Conservation (phyloP, 371 early-diverging fungal species). For the Blastocladiella emersonii region DNA sequence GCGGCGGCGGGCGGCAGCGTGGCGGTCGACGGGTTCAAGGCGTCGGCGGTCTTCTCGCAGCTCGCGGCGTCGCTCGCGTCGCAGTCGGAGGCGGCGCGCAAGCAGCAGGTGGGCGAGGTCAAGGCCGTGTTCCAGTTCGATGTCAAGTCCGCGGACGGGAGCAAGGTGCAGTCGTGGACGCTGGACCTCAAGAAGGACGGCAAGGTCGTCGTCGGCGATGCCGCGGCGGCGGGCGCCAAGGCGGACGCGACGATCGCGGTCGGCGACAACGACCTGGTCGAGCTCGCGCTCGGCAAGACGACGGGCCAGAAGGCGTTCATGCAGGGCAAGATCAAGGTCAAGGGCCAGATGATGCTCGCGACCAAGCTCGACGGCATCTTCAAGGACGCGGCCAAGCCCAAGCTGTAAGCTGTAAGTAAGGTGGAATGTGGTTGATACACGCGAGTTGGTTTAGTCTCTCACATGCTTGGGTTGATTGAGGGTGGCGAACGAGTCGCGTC, state of each 20-base stretch:
- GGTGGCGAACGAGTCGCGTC: too few relatives aligned
- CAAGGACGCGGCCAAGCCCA: constrained; percentile 2
- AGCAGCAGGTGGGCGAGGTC: constrained; percentile 25
- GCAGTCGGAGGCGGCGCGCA: constrained; percentile 11
- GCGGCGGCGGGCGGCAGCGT: neutral
- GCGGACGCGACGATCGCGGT: constrained; percentile 49
- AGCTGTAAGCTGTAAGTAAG: neutral
- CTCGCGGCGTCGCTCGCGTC: constrained; percentile 13
- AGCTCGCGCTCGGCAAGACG: constrained; percentile 65
- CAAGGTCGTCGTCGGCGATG: constrained; percentile 12
- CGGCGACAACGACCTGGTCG: constrained; percentile 68
- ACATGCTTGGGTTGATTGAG: too few relatives aligned
- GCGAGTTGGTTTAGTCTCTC: too few relatives aligned
- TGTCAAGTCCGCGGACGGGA: constrained; percentile 35
- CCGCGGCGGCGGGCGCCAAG: constrained; percentile 17
- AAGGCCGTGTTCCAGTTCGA: constrained; percentile 77
- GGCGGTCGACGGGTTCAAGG: constrained; percentile 18
- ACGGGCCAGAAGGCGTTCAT: constrained; percentile 76
- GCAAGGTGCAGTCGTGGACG: constrained; percentile 33
- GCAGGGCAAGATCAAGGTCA: constrained; percentile 76
- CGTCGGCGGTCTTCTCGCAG: constrained; percentile 18
- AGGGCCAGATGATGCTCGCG: constrained; percentile 66
- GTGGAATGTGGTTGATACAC: too few relatives aligned
- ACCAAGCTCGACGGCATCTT: constrained; percentile 4
- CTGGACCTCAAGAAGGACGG: constrained; percentile 52